Evolutionary conservation across 108 stramenopile genomes (phyloP).

Genomic region (Fistulifera pelliculosa): DNA sequence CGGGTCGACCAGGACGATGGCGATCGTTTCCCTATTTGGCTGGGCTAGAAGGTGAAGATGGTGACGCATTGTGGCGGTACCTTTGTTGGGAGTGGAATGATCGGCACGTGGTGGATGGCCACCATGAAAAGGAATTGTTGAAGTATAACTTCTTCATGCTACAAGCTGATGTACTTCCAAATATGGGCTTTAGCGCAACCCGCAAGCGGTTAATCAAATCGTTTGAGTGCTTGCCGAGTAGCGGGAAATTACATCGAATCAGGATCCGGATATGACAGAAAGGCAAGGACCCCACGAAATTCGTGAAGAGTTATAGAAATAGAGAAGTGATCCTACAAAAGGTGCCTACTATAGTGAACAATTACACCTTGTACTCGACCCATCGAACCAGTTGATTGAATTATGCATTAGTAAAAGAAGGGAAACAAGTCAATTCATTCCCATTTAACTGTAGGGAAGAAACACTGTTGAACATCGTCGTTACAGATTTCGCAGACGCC

Average conservation of each 20-base stretch:
- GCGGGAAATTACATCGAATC: neutral
- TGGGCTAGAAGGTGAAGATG: conserved; percentile 65
- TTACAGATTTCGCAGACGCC: neutral
- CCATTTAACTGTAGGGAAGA: conserved; percentile 1
- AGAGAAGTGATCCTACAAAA: too few relatives aligned
- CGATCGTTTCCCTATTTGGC: conserved; percentile 78
- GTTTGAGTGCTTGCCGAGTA: conserved; percentile 34
- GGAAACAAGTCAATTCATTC: too few relatives aligned
- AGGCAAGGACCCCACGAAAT: too few relatives aligned
- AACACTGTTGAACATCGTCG: neutral
- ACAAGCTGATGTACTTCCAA: conserved; percentile 73
- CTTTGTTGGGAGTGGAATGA: conserved; percentile 83
- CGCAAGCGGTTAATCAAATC: conserved; percentile 72
- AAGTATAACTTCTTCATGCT: conserved; percentile 82
- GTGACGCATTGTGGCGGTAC: conserved; percentile 68
- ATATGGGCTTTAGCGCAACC: conserved; percentile 79
- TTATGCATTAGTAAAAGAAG: too few relatives aligned
- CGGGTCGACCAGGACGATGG: conserved; percentile 75
- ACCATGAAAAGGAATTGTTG: conserved; percentile 43
- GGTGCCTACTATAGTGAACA: too few relatives aligned
- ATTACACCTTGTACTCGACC: too few relatives aligned
- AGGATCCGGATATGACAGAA: too few relatives aligned
- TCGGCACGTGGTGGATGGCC: conserved; percentile 14
- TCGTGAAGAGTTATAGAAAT: too few relatives aligned
- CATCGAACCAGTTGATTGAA: too few relatives aligned